Evolutionary conservation across 768 basidiomycete species (phyloP), one percentile per base, ranked within the genome.

Genomic region (Chlorophyllum brunneum): DNA sequence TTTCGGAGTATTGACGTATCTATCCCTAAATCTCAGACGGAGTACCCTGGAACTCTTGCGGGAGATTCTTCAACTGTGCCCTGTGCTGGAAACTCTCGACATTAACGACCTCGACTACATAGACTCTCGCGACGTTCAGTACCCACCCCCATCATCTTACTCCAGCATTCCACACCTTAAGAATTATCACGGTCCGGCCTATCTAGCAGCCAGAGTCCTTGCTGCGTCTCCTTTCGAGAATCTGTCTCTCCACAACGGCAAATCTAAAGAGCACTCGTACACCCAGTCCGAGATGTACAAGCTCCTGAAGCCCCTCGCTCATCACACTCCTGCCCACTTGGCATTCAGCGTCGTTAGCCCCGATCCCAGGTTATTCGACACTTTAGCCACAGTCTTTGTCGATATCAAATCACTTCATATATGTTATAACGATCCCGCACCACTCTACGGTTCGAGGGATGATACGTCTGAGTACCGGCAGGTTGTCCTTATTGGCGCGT

Each of bases 11-110:
- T 30, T 52, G 34, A 52, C 41, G 20, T 18, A 44, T 22, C 42
- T 52, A 2, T 52, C 51, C 16, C 16, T 52, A 10, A 52, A 52
- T 27, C 41, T 52, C 23, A 45, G n/a, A 16, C 22, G 29, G 29
- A 24, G 34, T 34, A 44, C 51, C 16, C 24, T 52, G 10, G 24
- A 26, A 15, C 51, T 52, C 18, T 33, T 52, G 8, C 51, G 42
- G 18, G 51, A 52, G 13, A 44, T 38, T 20, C 22, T 52, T n/a
- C 51, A 52, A 41, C 23, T 52, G n/a, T 52, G 41, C 16, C 51
- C 51, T 15, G 11, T 31, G 9, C 16, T 52, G 27, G 24, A 43
- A 4, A 27, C 23, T 20, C 39, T 52, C 13, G 51, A 44, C 7
- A 44, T 52, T 27, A 22, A 52, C 7, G 51, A 52, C 33, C 37